These are phyloP conservation scores for Spergularia marina DNA, from an alignment of 148 eudicot species.

Conservation along the genomic window DNA sequence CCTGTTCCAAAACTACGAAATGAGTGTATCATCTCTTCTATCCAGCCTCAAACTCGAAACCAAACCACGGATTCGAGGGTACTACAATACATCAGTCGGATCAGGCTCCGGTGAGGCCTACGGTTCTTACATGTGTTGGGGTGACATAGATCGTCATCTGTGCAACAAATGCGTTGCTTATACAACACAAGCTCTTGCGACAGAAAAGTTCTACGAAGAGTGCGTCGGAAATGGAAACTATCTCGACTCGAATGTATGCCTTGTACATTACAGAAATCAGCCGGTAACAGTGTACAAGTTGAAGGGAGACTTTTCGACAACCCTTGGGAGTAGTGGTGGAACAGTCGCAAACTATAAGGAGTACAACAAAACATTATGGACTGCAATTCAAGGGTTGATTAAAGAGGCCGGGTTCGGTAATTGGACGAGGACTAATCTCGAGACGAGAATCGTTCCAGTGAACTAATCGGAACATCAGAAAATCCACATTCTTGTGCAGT, in stretches of 20 bases:
- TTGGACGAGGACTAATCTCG: constrained; percentile 18
- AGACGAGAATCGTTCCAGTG: constrained; percentile 17
- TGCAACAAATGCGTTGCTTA: constrained; percentile 14
- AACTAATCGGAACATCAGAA: background rate
- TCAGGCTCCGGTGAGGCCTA: constrained; percentile 9
- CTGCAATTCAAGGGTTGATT: constrained; percentile 6
- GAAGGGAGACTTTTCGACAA: background rate
- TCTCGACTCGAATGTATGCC: background rate
- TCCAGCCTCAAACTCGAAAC: constrained; percentile 4
- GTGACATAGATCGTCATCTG: background rate
- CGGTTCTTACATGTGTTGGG: constrained; percentile 25
- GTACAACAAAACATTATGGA: constrained; percentile 21
- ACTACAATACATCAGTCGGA: constrained; percentile 12
- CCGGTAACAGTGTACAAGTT: background rate
- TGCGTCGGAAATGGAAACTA: background rate
- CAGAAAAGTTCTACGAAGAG: background rate
- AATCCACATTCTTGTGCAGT: constrained; percentile 10
- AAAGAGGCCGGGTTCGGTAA: constrained; percentile 5
- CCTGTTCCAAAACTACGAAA: background rate
- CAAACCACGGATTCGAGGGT: background rate
- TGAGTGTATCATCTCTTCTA: constrained; percentile 7
- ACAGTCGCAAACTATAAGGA: background rate
- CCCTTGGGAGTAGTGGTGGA: background rate
- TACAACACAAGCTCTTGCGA: background rate
- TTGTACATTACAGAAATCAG: constrained; percentile 21